Evolutionary conservation across 306 rosid genomes (phyloP), one percentile per base, ranked within the genome.

Genomic region (Cicer bijugum): DNA sequence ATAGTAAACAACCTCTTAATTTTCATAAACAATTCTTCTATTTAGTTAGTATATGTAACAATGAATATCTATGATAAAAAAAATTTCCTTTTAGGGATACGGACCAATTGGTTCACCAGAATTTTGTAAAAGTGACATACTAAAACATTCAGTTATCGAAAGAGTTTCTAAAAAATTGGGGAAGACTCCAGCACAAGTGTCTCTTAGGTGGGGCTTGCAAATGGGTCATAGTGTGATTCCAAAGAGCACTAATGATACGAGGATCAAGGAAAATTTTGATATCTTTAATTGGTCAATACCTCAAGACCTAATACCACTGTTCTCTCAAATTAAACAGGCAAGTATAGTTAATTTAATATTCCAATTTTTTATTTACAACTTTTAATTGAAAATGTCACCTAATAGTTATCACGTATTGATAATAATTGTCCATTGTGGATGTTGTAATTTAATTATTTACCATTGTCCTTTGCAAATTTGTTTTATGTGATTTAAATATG

Each of bases 191-290:
- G 91, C 92, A 28, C 89, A 90, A 77, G 88, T 90, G 17, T 89
- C 91, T 75, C 83, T 90, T 67, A 88, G 92, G 9, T 88, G 96
- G 92, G 96, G 96, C 60, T 85, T 86, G 63, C 91, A 90, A 70
- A 86, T 60, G 86, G 89, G 91, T 42, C 87, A 90, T 19, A 88
- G 88, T 61, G 87, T 90, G 72, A 86, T 90, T 71, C 93, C 91
- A 10, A 90, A 88, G 81, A 88, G 96, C 73, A 83, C 88, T 71
- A 62, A 76, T 15, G 96, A 88, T 70, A 75, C 77, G 0, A 83
- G 93, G 78, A 90, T 90, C 65, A 86, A 82, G 67, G 85, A 86
- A 50, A 90, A 90, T 59, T 80, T 86, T 51, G 91, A 85, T 74
- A 77, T 90, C 66, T 86, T 85, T 33, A 84, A 75, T 55, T 90